phyloP scores from a whole-genome alignment of 805 yeast genomes.

The Cyberlindnera maritima region DNA sequence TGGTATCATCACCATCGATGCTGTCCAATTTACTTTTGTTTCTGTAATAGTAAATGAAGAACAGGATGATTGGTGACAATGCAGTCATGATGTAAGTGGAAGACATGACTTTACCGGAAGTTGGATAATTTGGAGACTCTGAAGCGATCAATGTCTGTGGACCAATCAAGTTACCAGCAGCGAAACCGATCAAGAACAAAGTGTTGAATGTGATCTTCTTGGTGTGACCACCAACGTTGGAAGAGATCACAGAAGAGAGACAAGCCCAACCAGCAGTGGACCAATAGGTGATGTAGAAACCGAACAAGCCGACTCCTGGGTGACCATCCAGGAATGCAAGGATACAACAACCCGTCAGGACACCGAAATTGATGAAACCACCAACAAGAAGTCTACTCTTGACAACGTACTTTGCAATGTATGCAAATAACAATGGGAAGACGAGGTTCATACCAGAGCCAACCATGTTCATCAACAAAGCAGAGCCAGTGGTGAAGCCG shows the following conservation, averaged over 20 bases:
- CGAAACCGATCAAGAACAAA: constrained; percentile 12
- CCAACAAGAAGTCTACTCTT: constrained; percentile 5
- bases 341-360: constrained; percentile 19
- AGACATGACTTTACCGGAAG: constrained; percentile 8
- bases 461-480: constrained; percentile 34
- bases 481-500: constrained; percentile 30
- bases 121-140: constrained; percentile 55
- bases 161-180: constrained; percentile 45
- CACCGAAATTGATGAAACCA: constrained; percentile 5
- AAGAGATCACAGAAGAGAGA: constrained; percentile 16
- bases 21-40: constrained; percentile 3
- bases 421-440: constrained; percentile 11
- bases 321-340: constrained; percentile 38
- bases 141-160: constrained; percentile 63
- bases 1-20: constrained; percentile 10
- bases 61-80: constrained; percentile 5
- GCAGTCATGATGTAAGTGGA: constrained; percentile 7
- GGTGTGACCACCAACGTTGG: constrained; percentile 20
- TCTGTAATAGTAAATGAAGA: constrained; percentile 7
- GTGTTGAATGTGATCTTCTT: constrained; percentile 10
- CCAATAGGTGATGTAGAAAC: constrained; percentile 28
- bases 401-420: constrained; percentile 6
- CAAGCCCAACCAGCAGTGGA: constrained; percentile 21
- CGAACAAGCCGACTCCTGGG: constrained; percentile 28
- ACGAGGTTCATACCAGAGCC: constrained; percentile 34